A percentile compares a stretch with the other conserved stretches of the same genome.
Evolutionary conservation across 352 stramenopile genomes (phyloP).

Genomic region (Pilasporangium apinafurcum): DNA sequence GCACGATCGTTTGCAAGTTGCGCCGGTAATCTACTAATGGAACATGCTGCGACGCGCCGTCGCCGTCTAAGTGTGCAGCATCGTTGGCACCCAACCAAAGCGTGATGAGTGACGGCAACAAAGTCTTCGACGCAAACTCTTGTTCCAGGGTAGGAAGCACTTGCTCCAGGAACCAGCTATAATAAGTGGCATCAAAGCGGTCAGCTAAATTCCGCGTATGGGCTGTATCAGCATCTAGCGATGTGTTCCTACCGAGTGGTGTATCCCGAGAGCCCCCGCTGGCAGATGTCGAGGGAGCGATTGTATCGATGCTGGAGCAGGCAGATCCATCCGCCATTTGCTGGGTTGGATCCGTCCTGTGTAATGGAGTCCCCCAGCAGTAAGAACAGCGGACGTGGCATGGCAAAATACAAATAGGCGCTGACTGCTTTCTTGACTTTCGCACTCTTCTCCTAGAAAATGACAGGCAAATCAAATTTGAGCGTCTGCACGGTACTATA

Average conservation of each 20-base stretch:
- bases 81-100: constrained; percentile 64
- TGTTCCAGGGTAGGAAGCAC: constrained; percentile 29
- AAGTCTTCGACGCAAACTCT: constrained; percentile 22
- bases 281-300: constrained; percentile 45
- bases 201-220: too few relatives aligned
- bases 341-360: constrained; percentile 26
- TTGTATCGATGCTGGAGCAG: constrained; percentile 42
- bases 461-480: too few relatives aligned
- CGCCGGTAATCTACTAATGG: constrained; percentile 27
- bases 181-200: not conserved
- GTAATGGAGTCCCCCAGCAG: constrained; percentile 70
- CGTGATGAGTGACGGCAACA: constrained; percentile 27
- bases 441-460: too few relatives aligned
- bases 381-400: constrained; percentile 25
- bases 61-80: constrained; percentile 25
- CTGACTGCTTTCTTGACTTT: too few relatives aligned
- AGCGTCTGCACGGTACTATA: too few relatives aligned
- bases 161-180: constrained; percentile 29
- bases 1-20: constrained; percentile 29
- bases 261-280: constrained; percentile 52
- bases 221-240: not conserved
- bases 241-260: constrained; percentile 22
- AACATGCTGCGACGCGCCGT: constrained; percentile 24
- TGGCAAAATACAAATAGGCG: too few relatives aligned
- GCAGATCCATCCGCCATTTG: constrained; percentile 31